Base-by-base conservation (phyloP, 805 yeast species). In the Torulaspora maleeae region DNA sequence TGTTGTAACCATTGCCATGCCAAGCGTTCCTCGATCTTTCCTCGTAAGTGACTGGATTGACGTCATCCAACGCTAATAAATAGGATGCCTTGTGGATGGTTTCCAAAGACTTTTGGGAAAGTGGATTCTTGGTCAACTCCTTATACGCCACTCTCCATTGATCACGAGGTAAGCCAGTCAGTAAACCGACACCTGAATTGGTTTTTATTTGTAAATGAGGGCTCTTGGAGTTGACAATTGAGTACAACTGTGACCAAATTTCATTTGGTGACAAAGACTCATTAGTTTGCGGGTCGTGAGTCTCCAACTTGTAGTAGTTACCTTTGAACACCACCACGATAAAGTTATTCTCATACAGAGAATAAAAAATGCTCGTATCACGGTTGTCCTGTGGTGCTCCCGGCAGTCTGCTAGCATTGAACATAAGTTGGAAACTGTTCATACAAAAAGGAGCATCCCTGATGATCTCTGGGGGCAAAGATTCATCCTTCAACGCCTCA, bases 1-100 rank as follows among this genome's bases (percentile, higher is more conserved):
- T 77, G 74, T 93, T 91, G 56, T 73, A 68, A 44, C 97, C 96
- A 68, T 88, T 78, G n/a, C 98, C 97, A 69, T 88, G 95, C 98
- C 98, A 91, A 62, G 80, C 78, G 66, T 79, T 82, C 61, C 80
- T 80, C 3, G 96, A 82, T 60, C 88, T 83, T 63, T 88, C 95
- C 62, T 83, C 91, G 49, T 83, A 74, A 24, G 95, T 82, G 41
- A 79, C 73, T 12, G 97, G 96, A 16, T 66, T 54, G 10, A 65
- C 69, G 55, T 84, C 80, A 10, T 91, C 99, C 43, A 91, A 75
- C 58, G 93, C 81, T 41, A 91, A 64, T 5, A 90, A 78, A 63
- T 89, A 91, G 0, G 96, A 80, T 2, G 95, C 75, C 45, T 83
- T 80, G 59, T 81, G 82, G 47, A 91, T 84, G 13, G 81, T 72